Conservation (phyloP, 768 basidiomycete species). For the Xerocomus spinulosus region DNA sequence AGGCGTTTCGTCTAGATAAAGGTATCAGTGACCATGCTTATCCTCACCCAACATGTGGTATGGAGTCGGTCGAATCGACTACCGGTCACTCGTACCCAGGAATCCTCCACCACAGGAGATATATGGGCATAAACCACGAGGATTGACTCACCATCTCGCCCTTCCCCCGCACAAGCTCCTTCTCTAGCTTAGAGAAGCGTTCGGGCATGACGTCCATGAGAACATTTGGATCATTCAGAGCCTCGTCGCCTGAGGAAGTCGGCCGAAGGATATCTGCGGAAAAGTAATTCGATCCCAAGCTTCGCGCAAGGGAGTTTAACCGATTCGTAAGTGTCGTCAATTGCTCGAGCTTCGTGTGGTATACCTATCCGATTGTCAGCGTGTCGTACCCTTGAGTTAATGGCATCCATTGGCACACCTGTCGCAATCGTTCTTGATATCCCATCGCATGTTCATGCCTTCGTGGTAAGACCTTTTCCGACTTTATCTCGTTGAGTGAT, state of each 20-base stretch:
- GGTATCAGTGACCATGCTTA: neutral
- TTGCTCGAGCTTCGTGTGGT: slow-evolving; percentile 76
- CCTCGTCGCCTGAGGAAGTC: slow-evolving; percentile 39
- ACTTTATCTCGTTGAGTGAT: slow-evolving; percentile 59
- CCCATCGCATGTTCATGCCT: slow-evolving; percentile 64
- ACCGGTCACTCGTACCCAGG: neutral
- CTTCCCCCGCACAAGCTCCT: slow-evolving; percentile 80
- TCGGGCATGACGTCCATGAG: slow-evolving; percentile 76
- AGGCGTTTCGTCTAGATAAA: slow-evolving; percentile 60
- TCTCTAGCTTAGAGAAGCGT: slow-evolving; percentile 74
- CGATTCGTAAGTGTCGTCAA: slow-evolving; percentile 66
- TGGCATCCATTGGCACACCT: slow-evolving; percentile 45
- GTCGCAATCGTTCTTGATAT: slow-evolving; percentile 74
- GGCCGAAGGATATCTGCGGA: slow-evolving; percentile 51
- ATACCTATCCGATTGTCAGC: slow-evolving; percentile 39
- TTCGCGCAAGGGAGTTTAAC: slow-evolving; percentile 53
- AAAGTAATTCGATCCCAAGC: slow-evolving; percentile 58
- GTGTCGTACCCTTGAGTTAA: neutral
- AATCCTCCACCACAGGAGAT: neutral
- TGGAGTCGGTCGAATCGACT: neutral
- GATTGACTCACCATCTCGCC: slow-evolving; percentile 69
- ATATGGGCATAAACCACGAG: neutral
- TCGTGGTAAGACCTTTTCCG: slow-evolving; percentile 67
- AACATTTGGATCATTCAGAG: slow-evolving; percentile 32
- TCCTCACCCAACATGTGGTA: neutral